Conservation (phyloP, 441 rosid genomes). For the Gossypium schwendimanii region DNA sequence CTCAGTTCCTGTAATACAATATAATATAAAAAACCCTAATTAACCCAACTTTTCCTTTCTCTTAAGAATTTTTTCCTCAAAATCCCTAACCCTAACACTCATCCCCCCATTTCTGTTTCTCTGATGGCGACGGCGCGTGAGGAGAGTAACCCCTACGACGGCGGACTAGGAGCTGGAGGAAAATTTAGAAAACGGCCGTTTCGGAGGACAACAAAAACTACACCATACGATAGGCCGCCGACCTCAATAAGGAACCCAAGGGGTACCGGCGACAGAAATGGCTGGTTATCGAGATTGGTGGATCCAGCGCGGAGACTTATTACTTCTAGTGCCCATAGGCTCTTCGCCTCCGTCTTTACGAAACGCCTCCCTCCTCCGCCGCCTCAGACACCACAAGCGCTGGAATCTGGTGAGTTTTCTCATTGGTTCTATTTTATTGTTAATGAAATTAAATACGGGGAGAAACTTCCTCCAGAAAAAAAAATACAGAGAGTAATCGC, state of each 20-base stretch:
- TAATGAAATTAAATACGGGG: not conserved
- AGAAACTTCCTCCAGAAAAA: not conserved
- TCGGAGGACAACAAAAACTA: constrained; percentile 36
- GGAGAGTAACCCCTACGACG: constrained; percentile 42
- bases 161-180: constrained; percentile 61
- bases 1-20: no score
- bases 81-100: constrained; percentile 35
- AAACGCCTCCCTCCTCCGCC: constrained; percentile 61
- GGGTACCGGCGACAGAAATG: constrained; percentile 25
- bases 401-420: constrained; percentile 39
- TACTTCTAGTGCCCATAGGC: constrained; percentile 61
- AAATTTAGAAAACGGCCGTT: constrained; percentile 62
- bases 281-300: constrained; percentile 81
- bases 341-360: constrained; percentile 67
- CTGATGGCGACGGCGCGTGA: constrained; percentile 68
- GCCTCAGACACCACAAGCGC: constrained; percentile 39
- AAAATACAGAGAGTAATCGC: not conserved
- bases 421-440: not conserved
- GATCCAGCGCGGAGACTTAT: constrained; percentile 88
- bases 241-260: constrained; percentile 37
- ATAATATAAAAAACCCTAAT: constrained; percentile 32
- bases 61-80: constrained; percentile 3
- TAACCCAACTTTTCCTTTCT: constrained; percentile 1
- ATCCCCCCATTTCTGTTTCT: not conserved
- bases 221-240: constrained; percentile 76